Evolutionary conservation across 164 flowering plant species (phyloP).

Genomic region (Vitis amurensis): DNA sequence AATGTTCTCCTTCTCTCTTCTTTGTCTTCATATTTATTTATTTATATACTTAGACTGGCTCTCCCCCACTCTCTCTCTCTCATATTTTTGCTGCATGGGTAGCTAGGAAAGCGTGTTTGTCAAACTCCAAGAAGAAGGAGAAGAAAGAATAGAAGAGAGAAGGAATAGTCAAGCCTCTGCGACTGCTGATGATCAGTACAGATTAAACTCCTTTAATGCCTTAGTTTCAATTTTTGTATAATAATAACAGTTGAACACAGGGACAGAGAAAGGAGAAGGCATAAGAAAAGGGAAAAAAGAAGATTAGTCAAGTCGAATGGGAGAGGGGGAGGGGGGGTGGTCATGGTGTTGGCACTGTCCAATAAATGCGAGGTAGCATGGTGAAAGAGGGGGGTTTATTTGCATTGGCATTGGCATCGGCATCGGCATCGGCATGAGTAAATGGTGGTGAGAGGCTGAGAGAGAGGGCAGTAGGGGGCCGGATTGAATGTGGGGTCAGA

Average conservation of each 20-base stretch:
- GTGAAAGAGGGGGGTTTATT: neutral
- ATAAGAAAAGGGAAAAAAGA: neutral
- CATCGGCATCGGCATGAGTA: no score
- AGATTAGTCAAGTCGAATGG: constrained; percentile 18
- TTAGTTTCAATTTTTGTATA: neutral
- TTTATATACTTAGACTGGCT: no score
- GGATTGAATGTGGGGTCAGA: constrained; percentile 14
- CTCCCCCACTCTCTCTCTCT: no score
- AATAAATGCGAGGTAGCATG: constrained; percentile 25
- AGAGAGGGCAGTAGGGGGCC: neutral
- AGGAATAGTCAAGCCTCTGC: constrained; percentile 11
- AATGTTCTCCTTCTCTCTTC: neutral
- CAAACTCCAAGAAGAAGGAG: constrained; percentile 26
- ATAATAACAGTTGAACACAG: neutral
- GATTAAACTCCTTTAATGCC: neutral
- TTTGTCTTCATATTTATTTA: no score
- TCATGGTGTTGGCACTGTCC: constrained; percentile 45
- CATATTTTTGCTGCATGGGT: neutral
- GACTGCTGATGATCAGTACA: neutral
- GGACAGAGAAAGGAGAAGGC: neutral
- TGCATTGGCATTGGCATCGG: no score
- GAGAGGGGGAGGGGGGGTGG: constrained; percentile 1
- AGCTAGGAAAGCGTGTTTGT: constrained; percentile 26
- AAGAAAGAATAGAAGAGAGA: constrained; percentile 10
- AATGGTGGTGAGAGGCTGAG: neutral